Evolutionary conservation across 306 rosid species (phyloP), one percentile per base, ranked within the genome.

Genomic region (Fragaria ananassa): DNA sequence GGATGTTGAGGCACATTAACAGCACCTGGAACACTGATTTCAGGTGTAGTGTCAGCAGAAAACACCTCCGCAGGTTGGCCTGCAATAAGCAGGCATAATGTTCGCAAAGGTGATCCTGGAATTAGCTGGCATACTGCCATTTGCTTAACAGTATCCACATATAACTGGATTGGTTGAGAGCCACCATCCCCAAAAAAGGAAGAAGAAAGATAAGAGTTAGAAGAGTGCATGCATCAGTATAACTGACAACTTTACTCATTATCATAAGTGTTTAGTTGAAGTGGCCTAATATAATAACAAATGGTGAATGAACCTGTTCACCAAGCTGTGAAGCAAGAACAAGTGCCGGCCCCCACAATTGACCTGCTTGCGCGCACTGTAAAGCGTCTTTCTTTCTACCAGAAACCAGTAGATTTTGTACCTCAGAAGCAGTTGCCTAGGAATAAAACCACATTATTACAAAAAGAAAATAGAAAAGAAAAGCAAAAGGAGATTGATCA

Each of bases 341-440:
- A 84, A 95, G 92, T 4, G 98, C 97, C 61, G 99, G 99, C 58
- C 99, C 99, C 99, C 99, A 95, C 88, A 95, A 77, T 14, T 95
- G 99, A 78, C 99, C 97, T 79, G 87, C 97, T 81, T 90, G 96
- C 50, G 99, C 99, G 80, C 74, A 86, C 71, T 88, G 93, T 72
- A 95, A 80, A 78, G 97, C 99, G 79, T 95, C 97, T 85, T 53
- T 89, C 89, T 89, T 95, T 84, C 90, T 89, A 31, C 99, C 97
- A 78, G 93, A 89, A 58, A 92, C 92, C 72, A 93, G 90, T 80
- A 87, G 89, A 81, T 82, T 90, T 85, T 95, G 98, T 18, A 94
- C 97, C 87, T 90, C 96, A 76, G 94, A 84, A 70, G 97, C 96
- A 73, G 86, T 92, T 74, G 89, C 97, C 99, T 95, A 80, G 21